Base-by-base conservation (phyloP, 495 filamentous ascomycete species). In the Talaromyces liani region DNA sequence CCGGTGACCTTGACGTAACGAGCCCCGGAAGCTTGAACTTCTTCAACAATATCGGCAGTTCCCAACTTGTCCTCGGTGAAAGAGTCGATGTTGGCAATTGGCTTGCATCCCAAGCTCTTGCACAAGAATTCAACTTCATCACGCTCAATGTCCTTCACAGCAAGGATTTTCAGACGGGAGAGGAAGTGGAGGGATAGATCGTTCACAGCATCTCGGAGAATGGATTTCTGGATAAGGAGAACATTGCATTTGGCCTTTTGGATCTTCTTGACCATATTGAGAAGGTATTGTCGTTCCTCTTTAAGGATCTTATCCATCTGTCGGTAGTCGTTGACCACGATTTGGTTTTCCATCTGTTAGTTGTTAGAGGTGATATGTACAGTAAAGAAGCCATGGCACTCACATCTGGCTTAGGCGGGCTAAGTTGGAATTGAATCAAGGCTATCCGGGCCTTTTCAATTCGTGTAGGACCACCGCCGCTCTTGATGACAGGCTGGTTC, bases 291-390 rank as follows among this genome's bases (percentile, higher is more conserved):
- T 64, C 95, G 91, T 80, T 98, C 94, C 79, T 98, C 94, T 77
- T 98, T 98, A 62, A 98, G 83, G 67, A 98, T 98, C 83, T 97
- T 98, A 78, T 98, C 94, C 94, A 98, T 98, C 77, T 98, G 94
- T 64, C 94, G 84, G 83, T 98, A 98, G 81, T 98, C 94, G 76
- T 98, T 98, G 56, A 98, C 94, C 8, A 95, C 88, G 67, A 98
- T 96, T 75, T 94, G 92, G 79, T 98, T 98, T 76, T 98, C 94
- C 94, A 98, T 98, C 89, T 94, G 65, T 62, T 65, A 60, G n/a
- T 16, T 31, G 27, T 71, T 60, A 72, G 31, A 22, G 12, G 9
- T 2, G 8, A 25, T 8, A 16, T 22, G 36, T 4, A 51, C 10
- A 8, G n/a, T 54, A 51, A 16, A 22, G 31, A 61, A 34, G 57